Conservation (phyloP, 208 protist species). For the Crithidia acanthocephali region DNA sequence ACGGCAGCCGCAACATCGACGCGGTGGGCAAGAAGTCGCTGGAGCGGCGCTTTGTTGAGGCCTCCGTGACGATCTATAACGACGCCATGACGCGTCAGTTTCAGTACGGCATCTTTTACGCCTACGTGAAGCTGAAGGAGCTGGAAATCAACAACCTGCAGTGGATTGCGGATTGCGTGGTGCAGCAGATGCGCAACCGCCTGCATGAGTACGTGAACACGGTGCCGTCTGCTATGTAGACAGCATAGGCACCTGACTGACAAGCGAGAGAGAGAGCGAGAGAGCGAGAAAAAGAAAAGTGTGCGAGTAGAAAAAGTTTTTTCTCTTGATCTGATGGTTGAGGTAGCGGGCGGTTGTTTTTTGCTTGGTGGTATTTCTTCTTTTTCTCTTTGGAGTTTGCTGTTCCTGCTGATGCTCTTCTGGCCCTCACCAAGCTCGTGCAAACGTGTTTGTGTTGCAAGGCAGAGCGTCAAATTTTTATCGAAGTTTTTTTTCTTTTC, state of each 20-base stretch:
- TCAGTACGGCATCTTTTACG: slow-evolving; percentile 94
- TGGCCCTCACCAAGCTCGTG: too few species aligned
- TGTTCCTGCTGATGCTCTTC: neutral
- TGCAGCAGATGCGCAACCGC: slow-evolving; percentile 88
- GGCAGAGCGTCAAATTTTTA: neutral
- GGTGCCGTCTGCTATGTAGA: slow-evolving; percentile 28
- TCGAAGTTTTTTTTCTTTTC: neutral
- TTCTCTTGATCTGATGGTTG: too few species aligned
- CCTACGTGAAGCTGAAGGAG: slow-evolving; percentile 94
- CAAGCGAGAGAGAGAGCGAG: neutral
- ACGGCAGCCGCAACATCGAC: slow-evolving; percentile 58
- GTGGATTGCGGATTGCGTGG: slow-evolving; percentile 94
- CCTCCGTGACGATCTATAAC: slow-evolving; percentile 84
- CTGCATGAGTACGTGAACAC: slow-evolving; percentile 90
- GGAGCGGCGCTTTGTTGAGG: slow-evolving; percentile 90
- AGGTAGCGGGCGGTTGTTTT: too few species aligned
- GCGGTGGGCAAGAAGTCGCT: slow-evolving; percentile 70
- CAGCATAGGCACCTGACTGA: neutral
- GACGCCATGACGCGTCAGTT: slow-evolving; percentile 90
- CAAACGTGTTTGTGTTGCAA: neutral
- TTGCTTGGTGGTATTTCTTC: too few species aligned
- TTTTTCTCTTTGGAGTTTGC: neutral
- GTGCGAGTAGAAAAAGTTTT: too few species aligned
- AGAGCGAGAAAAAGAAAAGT: slow-evolving; percentile 1
- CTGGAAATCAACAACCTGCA: slow-evolving; percentile 93